Percentiles rank a stretch among this genome's conserved stretches.
phyloP scores from a whole-genome alignment of 306 rosid genomes.

The Begonia peltatifolia region DNA sequence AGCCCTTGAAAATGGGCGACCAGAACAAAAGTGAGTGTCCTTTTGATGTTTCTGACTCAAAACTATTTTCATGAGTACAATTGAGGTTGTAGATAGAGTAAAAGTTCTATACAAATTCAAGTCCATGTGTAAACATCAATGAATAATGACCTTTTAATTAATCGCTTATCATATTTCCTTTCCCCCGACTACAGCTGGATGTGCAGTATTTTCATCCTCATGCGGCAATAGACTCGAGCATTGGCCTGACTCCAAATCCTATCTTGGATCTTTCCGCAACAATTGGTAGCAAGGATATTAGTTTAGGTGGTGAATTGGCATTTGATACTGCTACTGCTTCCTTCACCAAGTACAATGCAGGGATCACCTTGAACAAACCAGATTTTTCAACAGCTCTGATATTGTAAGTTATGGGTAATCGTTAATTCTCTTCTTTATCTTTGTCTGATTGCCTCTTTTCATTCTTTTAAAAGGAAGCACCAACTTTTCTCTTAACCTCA shows the following conservation, averaged over 20 bases:
- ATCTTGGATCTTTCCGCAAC: constrained; percentile 69
- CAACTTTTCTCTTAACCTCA: too few species aligned
- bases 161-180: constrained; percentile 7
- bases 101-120: too few species aligned
- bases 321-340: constrained; percentile 83
- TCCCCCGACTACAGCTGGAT: constrained; percentile 48
- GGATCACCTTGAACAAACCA: constrained; percentile 63
- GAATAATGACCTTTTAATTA: too few species aligned
- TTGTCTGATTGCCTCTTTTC: not conserved
- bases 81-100: too few species aligned
- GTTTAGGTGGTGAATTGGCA: constrained; percentile 83
- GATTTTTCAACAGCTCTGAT: constrained; percentile 64
- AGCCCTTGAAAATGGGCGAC: too few species aligned
- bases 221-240: constrained; percentile 76
- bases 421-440: constrained; percentile 3
- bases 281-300: constrained; percentile 65
- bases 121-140: too few species aligned
- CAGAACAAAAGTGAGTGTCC: too few species aligned
- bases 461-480: not conserved
- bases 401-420: constrained; percentile 38
- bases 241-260: constrained; percentile 78
- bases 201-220: constrained; percentile 81
- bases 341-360: constrained; percentile 73
- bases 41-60: too few species aligned
- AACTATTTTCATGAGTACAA: too few species aligned